Evolutionary conservation across 164 flowering plant species (phyloP), one percentile per base, ranked within the genome.

Genomic region (Magnolia officinalis): DNA sequence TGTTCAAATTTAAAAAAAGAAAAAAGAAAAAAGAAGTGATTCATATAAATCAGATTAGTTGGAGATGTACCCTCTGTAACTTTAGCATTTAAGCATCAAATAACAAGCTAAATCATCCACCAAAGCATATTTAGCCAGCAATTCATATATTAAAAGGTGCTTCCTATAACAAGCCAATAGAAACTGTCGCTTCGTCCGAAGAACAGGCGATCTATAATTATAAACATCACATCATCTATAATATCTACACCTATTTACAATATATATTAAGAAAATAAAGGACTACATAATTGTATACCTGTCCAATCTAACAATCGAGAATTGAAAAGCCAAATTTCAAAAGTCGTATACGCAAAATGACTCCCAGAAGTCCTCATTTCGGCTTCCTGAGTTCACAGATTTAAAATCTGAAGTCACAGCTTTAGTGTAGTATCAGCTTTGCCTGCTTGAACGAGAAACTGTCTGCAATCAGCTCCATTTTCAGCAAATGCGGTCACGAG

Each of bases 391-490:
- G 31, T 29, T 18, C 19, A 24, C 68, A 8, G 24, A 8, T 23
- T 9, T 23, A 23, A 23, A 5, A 5, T 67, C 18, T 26, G 14
- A 67, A 67, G 29, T 50, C 71, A 49, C 14, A 49, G 20, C 71
- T 74, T 74, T 66, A 66, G 69, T 3, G 71, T 29, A 66, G 71
- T 49, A 19, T 61, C 55, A 37, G 20, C 24, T 45, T 26, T 61
- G 58, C 21, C 69, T 55, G 26, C 1, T 75, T 16, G n/a, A 68
- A 31, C 73, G 49, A 78, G 65, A 69, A 84, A 89, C 74, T 83
- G 76, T 31, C 85, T 85, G 66, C 86, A 85, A 77, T 88, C 89
- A 74, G 78, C 88, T 20, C 95, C 95, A 50, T 85, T 79, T 67
- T 75, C 58, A 13, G 79, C 73, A 67, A 94, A 88, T 45, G 81